These are phyloP conservation scores for Chaetomium olivaceum DNA, from an alignment of 2,329 filamentous ascomycete genomes.

Conservation along the genomic window DNA sequence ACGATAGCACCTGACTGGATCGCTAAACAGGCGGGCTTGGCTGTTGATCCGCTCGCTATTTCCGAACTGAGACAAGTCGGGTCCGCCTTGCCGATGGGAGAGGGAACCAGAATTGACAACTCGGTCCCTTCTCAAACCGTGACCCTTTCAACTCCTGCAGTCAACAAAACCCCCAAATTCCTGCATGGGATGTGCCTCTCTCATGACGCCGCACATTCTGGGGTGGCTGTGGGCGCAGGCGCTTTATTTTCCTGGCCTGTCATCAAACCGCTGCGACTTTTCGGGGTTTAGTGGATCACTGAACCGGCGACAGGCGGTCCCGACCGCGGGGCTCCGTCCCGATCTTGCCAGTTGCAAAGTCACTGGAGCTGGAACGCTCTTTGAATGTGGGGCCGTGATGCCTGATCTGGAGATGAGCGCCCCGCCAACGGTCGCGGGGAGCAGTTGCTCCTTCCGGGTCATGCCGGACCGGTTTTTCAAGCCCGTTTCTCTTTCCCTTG, in stretches of 20 bases:
- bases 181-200: not conserved
- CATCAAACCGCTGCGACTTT: not conserved
- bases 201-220: not conserved
- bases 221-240: not conserved
- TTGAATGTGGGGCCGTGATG: constrained; percentile 12
- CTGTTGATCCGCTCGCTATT: constrained; percentile 2
- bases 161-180: not conserved
- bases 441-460: constrained; percentile 2
- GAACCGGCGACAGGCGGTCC: constrained; percentile 7
- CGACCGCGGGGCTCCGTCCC: constrained; percentile 14
- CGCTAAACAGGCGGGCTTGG: constrained; percentile 17
- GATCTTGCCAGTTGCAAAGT: not conserved
- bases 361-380: not conserved
- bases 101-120: not conserved
- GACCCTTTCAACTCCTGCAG: not conserved
- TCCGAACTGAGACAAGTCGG: not conserved
- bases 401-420: constrained; percentile 11
- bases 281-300: not conserved
- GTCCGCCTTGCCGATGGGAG: not conserved
- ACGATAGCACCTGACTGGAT: not conserved
- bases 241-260: not conserved
- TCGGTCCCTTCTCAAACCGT: not conserved
- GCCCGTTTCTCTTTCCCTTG: not conserved
- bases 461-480: not conserved
- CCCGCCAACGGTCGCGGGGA: not conserved